A percentile compares a stretch with the other conserved stretches of the same genome.
These are phyloP conservation scores for Zalaria obscura DNA, from an alignment of 2,329 filamentous ascomycete species.

Conservation along the genomic window DNA sequence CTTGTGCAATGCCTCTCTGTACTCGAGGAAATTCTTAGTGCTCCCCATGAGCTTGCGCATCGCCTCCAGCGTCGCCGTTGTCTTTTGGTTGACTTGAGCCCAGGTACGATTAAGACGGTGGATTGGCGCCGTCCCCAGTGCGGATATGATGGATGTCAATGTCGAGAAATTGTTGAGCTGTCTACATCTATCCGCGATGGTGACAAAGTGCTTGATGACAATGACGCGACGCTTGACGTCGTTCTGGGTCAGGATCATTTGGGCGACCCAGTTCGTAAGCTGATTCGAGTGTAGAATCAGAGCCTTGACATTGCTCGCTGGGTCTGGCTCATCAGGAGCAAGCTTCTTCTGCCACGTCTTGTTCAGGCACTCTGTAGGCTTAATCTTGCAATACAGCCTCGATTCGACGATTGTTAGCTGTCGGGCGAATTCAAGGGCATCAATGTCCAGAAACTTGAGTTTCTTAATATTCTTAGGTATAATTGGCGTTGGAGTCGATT, in stretches of 20 bases:
- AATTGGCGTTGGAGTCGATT: constrained; percentile 72
- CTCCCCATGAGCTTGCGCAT: constrained; percentile 95
- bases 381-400: constrained; percentile 86
- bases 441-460: constrained; percentile 94
- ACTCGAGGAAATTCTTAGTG: constrained; percentile 96
- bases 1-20: constrained; percentile 80
- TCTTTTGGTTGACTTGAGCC: constrained; percentile 81
- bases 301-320: constrained; percentile 86
- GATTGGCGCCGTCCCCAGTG: constrained; percentile 85
- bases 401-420: constrained; percentile 97
- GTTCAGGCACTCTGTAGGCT: constrained; percentile 88
- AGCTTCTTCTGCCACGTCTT: constrained; percentile 99
- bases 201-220: constrained; percentile 96
- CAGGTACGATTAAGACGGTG: constrained; percentile 87
- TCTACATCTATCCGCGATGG: constrained; percentile 95
- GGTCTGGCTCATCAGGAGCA: constrained; percentile 63
- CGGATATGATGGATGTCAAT: constrained; percentile 92
- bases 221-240: constrained; percentile 94
- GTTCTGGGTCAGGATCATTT: constrained; percentile 92
- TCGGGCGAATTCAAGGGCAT: constrained; percentile 89
- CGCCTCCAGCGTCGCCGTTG: constrained; percentile 63
- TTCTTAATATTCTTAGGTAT: constrained; percentile 99
- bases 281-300: constrained; percentile 97
- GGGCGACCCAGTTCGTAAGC: constrained; percentile 97
- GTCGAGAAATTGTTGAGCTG: constrained; percentile 92